These are phyloP conservation scores for Phyllachora maydis DNA, from an alignment of 2,329 filamentous ascomycete genomes.

Conservation along the genomic window DNA sequence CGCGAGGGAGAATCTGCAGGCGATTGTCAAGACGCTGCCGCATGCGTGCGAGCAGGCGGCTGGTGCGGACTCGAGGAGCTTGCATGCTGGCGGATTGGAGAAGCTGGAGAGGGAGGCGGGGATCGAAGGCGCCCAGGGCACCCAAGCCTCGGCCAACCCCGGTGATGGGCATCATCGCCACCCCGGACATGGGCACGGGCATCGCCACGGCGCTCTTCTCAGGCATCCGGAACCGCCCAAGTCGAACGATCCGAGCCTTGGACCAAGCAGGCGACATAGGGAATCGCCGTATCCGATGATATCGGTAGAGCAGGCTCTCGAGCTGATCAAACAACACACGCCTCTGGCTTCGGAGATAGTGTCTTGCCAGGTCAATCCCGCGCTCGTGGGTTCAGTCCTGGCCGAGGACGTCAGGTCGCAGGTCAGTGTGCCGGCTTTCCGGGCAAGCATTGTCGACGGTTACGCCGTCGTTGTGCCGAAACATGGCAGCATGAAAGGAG, in stretches of 20 bases:
- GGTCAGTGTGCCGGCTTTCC: conserved; percentile 79
- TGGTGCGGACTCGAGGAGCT: conserved; percentile 56
- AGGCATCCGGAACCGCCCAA: conserved; percentile 47
- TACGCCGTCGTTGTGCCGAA: conserved; percentile 61
- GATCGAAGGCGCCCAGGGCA: no score
- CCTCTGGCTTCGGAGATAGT: conserved; percentile 38
- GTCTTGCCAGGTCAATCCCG: conserved; percentile 37
- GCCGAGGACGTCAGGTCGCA: conserved; percentile 62
- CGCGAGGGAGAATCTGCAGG: conserved; percentile 79
- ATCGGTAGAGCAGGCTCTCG: conserved; percentile 61
- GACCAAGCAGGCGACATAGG: conserved; percentile 51
- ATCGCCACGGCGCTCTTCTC: conserved; percentile 43
- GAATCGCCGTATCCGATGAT: conserved; percentile 88
- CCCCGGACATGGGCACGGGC: conserved; percentile 33
- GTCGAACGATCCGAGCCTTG: conserved; percentile 40
- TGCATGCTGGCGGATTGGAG: conserved; percentile 66
- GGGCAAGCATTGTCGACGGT: conserved; percentile 91
- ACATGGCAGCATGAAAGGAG: conserved; percentile 46
- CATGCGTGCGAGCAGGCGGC: conserved; percentile 87
- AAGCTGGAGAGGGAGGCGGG: conserved; percentile 74
- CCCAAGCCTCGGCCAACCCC: conserved; percentile 8
- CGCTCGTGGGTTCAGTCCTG: conserved; percentile 56
- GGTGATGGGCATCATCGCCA: conserved; percentile 18
- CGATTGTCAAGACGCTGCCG: conserved; percentile 73
- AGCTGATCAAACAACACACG: conserved; percentile 51